These are phyloP conservation scores for Phytopythium delawarense DNA, from an alignment of 352 stramenopile genomes.

Conservation along the genomic window DNA sequence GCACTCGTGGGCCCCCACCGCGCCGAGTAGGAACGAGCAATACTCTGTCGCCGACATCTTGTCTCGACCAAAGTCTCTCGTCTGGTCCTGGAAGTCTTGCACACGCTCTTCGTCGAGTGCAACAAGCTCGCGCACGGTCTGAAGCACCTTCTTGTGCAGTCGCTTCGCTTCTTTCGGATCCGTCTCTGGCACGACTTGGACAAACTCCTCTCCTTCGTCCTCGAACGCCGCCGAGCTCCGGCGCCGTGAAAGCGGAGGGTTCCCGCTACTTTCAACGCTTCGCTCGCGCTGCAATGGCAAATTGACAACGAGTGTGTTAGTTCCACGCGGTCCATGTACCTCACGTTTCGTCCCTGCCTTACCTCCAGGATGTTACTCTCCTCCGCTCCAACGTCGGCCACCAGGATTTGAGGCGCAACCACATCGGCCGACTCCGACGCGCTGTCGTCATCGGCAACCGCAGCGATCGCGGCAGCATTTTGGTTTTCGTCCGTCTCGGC, in stretches of 20 bases:
- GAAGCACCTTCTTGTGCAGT: slow-evolving; percentile 70
- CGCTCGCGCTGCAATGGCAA: background rate
- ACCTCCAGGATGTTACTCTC: background rate
- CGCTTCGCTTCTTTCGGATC: slow-evolving; percentile 61
- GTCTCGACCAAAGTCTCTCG: slow-evolving; percentile 67
- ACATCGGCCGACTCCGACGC: background rate
- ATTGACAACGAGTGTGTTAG: background rate
- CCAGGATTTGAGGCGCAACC: background rate
- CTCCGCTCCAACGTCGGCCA: background rate
- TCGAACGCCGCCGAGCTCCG: slow-evolving; percentile 25
- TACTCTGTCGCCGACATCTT: slow-evolving; percentile 72
- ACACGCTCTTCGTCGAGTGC: slow-evolving; percentile 65
- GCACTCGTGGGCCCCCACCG: slow-evolving; percentile 61
- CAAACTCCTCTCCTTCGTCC: slow-evolving; percentile 49
- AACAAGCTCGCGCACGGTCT: slow-evolving; percentile 59
- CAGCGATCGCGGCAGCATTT: background rate
- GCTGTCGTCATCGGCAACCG: background rate
- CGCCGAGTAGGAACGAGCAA: slow-evolving; percentile 67
- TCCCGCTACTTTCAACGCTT: background rate
- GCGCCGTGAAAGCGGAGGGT: slow-evolving; percentile 18
- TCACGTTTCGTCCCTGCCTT: background rate
- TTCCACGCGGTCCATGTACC: background rate
- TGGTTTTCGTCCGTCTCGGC: background rate
- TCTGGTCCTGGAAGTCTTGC: slow-evolving; percentile 76
- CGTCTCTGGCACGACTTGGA: slow-evolving; percentile 44